These are phyloP conservation scores for Vigna unguiculata DNA, from an alignment of 306 rosid species.

Conservation along the genomic window DNA sequence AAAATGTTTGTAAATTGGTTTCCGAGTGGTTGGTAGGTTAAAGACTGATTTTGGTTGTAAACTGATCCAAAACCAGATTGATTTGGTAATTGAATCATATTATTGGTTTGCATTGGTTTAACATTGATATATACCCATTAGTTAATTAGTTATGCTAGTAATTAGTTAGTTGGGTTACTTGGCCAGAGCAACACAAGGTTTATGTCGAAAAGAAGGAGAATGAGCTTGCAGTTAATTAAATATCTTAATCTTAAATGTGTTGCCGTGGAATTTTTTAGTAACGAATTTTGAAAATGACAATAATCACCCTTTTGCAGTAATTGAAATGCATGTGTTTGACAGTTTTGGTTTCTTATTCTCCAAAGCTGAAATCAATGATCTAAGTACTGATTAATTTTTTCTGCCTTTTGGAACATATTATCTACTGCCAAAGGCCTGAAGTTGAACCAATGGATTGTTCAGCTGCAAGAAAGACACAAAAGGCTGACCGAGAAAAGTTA, in stretches of 20 bases:
- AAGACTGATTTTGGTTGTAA: neutral
- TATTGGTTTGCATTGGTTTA: neutral
- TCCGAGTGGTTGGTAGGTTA: neutral
- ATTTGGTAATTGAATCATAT: neutral
- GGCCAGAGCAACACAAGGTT: no score
- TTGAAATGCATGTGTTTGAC: neutral
- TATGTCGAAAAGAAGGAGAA: no score
- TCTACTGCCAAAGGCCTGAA: constrained; percentile 62
- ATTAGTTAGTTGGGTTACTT: neutral
- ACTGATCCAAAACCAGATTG: neutral
- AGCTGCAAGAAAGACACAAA: constrained; percentile 76
- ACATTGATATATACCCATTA: neutral
- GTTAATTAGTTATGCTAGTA: neutral
- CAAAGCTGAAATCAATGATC: constrained; percentile 25
- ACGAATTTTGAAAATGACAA: constrained; percentile 9
- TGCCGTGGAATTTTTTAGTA: neutral
- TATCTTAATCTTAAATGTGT: neutral
- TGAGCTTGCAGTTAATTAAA: neutral
- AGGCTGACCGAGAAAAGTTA: constrained; percentile 91
- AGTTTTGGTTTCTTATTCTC: constrained; percentile 29
- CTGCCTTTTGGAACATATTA: constrained; percentile 28
- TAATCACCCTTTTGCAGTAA: constrained; percentile 35
- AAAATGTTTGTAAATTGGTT: neutral
- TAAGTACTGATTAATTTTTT: constrained; percentile 21
- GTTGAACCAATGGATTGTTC: constrained; percentile 65